Evolutionary conservation across 805 yeast species (phyloP), one percentile per base, ranked within the genome.

Genomic region (Saturnispora sanitii): DNA sequence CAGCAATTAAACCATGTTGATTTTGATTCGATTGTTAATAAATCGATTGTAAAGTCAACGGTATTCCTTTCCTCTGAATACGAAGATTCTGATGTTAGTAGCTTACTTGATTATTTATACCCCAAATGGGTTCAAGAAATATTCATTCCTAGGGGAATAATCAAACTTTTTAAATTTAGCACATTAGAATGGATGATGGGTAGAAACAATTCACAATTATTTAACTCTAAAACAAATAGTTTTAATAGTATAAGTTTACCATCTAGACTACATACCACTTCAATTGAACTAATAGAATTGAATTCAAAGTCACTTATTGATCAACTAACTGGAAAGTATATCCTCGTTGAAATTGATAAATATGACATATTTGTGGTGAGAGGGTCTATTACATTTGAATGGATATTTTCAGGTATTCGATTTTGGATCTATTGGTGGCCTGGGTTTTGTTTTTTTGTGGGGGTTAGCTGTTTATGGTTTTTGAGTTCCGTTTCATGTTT

Each of bases 361-460:
- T 25, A 17, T 8, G 44, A 44, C 11, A 30, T 47, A 13, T 47
- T 40, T 13, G 35, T 47, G 9, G 30, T 37, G 21, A 34, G 44
- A 17, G 42, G 37, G 1, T 37, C 42, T 7, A 18, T 42, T 12
- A 44, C 35, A 27, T 33, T 47, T 17, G 45, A 47, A 26, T 47
- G 45, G 36, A 37, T 23, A 3, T 36, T 47, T 19, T 23, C 35
- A 7, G 49, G 49, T 2, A 7, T 47, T 11, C 34, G 48, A 33
- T 42, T 42, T 37, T 44, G 47, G 45, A 37, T 44, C 15, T 47
- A 47, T 22, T 47, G 49, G 49, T 47, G 49, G 49, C 49, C 49
- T 2, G 49, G 49, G 3, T 34, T 44, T 26, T 42, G 46, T 18
- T 42, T 44, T 30, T 25, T 44, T 5, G 16, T 47, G 35, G 49